phyloP scores from a whole-genome alignment of 139 green algal species.

The Edaphochlamys debaryana region DNA sequence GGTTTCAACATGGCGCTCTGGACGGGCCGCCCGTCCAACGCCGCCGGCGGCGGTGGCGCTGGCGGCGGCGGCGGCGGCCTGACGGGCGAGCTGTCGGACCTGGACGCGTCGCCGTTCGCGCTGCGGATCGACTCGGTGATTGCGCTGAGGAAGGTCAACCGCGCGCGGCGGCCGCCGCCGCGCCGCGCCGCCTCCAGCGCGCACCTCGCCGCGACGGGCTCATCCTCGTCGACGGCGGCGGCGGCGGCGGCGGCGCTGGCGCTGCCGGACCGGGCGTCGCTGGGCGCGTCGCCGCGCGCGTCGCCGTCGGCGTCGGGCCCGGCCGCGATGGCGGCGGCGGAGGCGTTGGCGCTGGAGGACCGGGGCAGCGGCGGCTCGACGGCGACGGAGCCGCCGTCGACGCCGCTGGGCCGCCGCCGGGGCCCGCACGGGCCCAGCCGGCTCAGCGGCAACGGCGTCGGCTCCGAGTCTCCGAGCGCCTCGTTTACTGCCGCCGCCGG shows the following conservation, averaged over 20 bases:
- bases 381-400: not conserved
- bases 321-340: not conserved
- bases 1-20: not conserved
- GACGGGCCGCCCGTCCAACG: not conserved
- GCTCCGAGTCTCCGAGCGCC: no score
- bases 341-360: not conserved
- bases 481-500: no score
- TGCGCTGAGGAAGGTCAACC: not conserved
- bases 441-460: not conserved
- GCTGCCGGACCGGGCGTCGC: not conserved
- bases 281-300: not conserved
- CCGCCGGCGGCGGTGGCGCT: not conserved
- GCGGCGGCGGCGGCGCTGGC: no score
- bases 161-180: not conserved
- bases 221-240: no score
- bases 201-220: not conserved
- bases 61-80: not conserved
- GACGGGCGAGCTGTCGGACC: conserved; percentile 25
- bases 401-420: not conserved
- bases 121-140: conserved; percentile 31
- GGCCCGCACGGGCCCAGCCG: not conserved
- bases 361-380: not conserved
- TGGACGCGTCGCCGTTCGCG: conserved; percentile 38
- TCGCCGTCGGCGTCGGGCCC: no score
- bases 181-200: not conserved